A percentile compares a stretch with the other conserved stretches of the same genome.
These are phyloP conservation scores for Syncephalastrum racemosum DNA, from an alignment of 371 early-diverging fungal genomes.

Conservation along the genomic window DNA sequence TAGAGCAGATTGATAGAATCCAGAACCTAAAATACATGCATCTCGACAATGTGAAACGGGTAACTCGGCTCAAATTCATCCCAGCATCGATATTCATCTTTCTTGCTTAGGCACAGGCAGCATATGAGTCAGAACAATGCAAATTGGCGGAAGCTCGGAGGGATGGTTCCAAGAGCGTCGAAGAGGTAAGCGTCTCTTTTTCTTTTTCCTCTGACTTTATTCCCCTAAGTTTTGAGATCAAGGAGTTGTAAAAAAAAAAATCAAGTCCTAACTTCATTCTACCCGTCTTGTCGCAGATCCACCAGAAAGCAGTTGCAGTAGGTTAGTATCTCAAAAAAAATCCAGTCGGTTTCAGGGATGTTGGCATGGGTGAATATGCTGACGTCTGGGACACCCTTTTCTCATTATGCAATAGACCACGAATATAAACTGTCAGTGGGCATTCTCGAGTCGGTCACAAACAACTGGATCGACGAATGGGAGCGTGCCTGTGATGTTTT, in stretches of 20 bases:
- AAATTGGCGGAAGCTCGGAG: too few species aligned
- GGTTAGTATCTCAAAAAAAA: neutral
- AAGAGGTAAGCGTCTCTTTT: too few species aligned
- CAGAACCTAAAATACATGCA: conserved; percentile 18
- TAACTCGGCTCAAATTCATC: neutral
- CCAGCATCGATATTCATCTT: too few species aligned
- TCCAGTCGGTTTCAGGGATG: neutral
- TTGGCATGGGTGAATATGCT: neutral
- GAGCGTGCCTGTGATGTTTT: conserved; percentile 14
- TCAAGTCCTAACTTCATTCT: too few species aligned
- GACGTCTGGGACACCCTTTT: neutral
- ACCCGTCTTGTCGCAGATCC: too few species aligned
- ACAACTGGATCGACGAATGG: conserved; percentile 20
- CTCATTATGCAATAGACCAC: conserved; percentile 6
- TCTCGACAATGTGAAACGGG: conserved; percentile 20
- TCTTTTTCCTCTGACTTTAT: too few species aligned
- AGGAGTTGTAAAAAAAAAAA: too few species aligned
- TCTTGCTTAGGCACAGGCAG: too few species aligned
- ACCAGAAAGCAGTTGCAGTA: neutral
- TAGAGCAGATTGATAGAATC: conserved; percentile 14
- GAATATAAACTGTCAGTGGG: conserved; percentile 13
- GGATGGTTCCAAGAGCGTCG: too few species aligned
- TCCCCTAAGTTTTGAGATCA: too few species aligned
- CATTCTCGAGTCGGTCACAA: conserved; percentile 8
- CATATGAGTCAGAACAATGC: too few species aligned